A percentile compares a stretch with the other conserved stretches of the same genome.
These are phyloP conservation scores for Calcarisporium arbuscula DNA, from an alignment of 2,329 filamentous ascomycete genomes.

Conservation along the genomic window DNA sequence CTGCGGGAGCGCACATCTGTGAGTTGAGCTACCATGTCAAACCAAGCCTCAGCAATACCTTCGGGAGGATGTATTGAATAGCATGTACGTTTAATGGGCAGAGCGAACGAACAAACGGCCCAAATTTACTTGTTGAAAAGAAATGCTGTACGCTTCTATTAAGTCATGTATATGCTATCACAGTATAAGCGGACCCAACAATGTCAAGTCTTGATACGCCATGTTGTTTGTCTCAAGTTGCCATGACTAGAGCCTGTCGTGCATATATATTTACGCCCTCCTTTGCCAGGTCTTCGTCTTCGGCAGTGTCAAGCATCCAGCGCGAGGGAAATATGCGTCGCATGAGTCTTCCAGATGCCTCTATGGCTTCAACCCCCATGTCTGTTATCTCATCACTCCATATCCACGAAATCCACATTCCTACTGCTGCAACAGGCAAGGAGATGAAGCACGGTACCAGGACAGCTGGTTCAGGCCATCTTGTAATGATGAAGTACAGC, in stretches of 20 bases:
- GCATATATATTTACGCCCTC: constrained; percentile 15
- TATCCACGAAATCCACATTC: constrained; percentile 8
- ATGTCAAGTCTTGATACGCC: too few species aligned
- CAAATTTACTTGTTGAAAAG: too few species aligned
- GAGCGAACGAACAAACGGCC: too few species aligned
- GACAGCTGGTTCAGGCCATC: constrained; percentile 19
- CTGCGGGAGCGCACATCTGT: too few species aligned
- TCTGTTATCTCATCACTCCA: constrained; percentile 9
- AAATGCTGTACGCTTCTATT: too few species aligned
- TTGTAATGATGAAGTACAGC: constrained; percentile 20
- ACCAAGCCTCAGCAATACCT: too few species aligned
- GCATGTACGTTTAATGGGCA: too few species aligned
- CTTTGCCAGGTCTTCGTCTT: constrained; percentile 16
- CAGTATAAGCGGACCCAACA: too few species aligned
- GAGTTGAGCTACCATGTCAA: too few species aligned
- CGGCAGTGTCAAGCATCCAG: constrained; percentile 12
- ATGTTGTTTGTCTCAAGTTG: constrained; percentile 2
- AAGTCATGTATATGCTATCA: too few species aligned
- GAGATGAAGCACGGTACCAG: constrained; percentile 19
- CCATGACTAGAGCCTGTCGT: constrained; percentile 9
- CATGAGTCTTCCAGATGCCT: neutral
- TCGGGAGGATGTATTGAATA: too few species aligned
- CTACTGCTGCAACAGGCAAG: constrained; percentile 8
- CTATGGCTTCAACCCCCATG: neutral
- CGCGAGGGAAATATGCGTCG: constrained; percentile 4